Evolutionary conservation across 2,329 filamentous ascomycete species (phyloP), one percentile per base, ranked within the genome.

Genomic region (Aciculosporium take): DNA sequence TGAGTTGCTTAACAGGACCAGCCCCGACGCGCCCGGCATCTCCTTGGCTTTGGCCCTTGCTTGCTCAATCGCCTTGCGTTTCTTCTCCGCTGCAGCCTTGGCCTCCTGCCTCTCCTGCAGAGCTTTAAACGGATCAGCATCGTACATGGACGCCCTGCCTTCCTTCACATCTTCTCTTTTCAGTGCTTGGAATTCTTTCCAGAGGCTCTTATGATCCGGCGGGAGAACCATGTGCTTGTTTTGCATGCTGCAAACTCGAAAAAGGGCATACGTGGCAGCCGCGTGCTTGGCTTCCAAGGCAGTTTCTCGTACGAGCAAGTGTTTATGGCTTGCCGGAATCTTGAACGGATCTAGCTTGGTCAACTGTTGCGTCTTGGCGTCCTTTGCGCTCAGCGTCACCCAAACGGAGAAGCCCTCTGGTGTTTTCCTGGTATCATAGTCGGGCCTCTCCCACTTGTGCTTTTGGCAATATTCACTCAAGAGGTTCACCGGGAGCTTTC

Each of bases 171-270:
- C 89, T 50, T 79, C 74, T 48, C 76, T 76, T 62, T 95, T 96
- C 48, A 96, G 65, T 4, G 77, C 73, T 47, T 82, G 75, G 50
- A 98, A 94, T 44, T 88, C 79, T 57, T 93, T 94, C 91, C 91
- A 98, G 32, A 95, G 66, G 48, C 84, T 76, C 55, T 81, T 82
- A 62, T 95, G 93, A 45, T 83, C 84, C 0, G 91, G 91, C 20
- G 91, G 91, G 49, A 98, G 71, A 65, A 88, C 89, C 68, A 87
- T 93, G 56, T 94, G 86, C 53, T 95, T 76, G 57, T 96, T 96
- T 62, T 88, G 87, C 79, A 93, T 94, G 56, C 83, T 95, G 60
- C 84, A 89, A 3, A 96, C 84, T 38, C 91, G 75, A 57, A 91
- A 96, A 7, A 98, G 71, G 3, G 81, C 84, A 62, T 93, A 96